Evolutionary conservation across 164 flowering plant genomes (phyloP), one percentile per base, ranked within the genome.

Genomic region (Vitis amurensis): DNA sequence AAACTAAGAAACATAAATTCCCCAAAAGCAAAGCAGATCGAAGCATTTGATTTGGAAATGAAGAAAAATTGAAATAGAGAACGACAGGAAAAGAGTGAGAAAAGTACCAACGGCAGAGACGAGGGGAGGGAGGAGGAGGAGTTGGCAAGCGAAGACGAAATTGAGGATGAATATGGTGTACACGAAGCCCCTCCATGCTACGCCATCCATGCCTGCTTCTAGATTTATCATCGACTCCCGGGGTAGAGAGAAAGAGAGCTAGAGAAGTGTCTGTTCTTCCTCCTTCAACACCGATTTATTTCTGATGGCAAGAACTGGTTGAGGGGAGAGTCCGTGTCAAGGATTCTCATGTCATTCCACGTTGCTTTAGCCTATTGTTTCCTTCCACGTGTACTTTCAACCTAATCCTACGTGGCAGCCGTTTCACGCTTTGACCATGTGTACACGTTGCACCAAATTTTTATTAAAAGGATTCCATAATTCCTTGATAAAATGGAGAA

Each of bases 71-170:
- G 16, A 19, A 8, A 31, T 0, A 44, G 8, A n/a, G 52, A 67
- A 71, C 8, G 61, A 3, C 7, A 27, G 23, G 31, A 60, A 30
- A 27, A 56, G 31, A 64, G 56, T 27, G 30, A 19, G 23, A 3
- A 29, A 63, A 13, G 13, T 72, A 90, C 94, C 97, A 69, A 70
- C 72, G 69, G 89, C 89, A 66, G 86, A 85, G 61, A 86, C 90
- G 30, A 91, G 80, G 0, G 94, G 93, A 47, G 87, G 91, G 23
- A 88, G 87, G 50, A 88, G 84, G 50, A 91, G 79, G 53, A 91
- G 76, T 56, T 88, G 96, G 67, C 86, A 89, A 66, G 66, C 78
- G 48, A 86, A 71, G 27, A 89, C 88, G 58, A 91, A 89, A 68
- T 85, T 74, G 67, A 90, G 83, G 30, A 90, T 65, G 66, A 89